phyloP scores from a whole-genome alignment of 495 filamentous ascomycete species.

The Trypethelium eluteriae region DNA sequence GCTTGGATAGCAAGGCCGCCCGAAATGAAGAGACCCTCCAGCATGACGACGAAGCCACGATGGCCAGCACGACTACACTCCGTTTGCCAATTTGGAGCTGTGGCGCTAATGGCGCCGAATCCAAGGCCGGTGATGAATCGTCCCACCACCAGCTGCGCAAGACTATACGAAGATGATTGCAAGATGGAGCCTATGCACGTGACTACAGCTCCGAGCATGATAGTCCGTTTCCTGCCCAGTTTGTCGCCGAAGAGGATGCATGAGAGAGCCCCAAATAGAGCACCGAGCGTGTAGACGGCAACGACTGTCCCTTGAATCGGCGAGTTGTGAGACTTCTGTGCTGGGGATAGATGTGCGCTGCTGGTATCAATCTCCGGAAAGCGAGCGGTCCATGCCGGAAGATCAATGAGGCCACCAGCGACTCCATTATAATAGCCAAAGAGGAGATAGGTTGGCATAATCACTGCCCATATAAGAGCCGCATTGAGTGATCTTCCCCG shows the following conservation, averaged over 20 bases:
- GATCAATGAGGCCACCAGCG: constrained; percentile 35
- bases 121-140: constrained; percentile 44
- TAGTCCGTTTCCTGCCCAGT: constrained; percentile 30
- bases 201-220: constrained; percentile 26
- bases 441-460: constrained; percentile 30
- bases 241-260: constrained; percentile 30
- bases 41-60: constrained; percentile 43
- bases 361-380: constrained; percentile 49
- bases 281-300: constrained; percentile 32
- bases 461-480: constrained; percentile 19
- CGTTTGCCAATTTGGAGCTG: constrained; percentile 50
- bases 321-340: constrained; percentile 38
- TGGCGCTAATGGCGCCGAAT: constrained; percentile 44
- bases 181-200: constrained; percentile 31
- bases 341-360: constrained; percentile 35
- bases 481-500: constrained; percentile 8
- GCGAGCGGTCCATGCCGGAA: constrained; percentile 37
- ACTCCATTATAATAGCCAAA: constrained; percentile 49
- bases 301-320: constrained; percentile 37
- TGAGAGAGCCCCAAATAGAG: constrained; percentile 28
- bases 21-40: constrained; percentile 46
- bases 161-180: constrained; percentile 25
- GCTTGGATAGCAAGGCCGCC: constrained; percentile 26
- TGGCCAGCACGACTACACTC: constrained; percentile 39
- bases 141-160: constrained; percentile 47